These are phyloP conservation scores for Phytophthora tentaculata DNA, from an alignment of 352 stramenopile genomes.

Conservation along the genomic window DNA sequence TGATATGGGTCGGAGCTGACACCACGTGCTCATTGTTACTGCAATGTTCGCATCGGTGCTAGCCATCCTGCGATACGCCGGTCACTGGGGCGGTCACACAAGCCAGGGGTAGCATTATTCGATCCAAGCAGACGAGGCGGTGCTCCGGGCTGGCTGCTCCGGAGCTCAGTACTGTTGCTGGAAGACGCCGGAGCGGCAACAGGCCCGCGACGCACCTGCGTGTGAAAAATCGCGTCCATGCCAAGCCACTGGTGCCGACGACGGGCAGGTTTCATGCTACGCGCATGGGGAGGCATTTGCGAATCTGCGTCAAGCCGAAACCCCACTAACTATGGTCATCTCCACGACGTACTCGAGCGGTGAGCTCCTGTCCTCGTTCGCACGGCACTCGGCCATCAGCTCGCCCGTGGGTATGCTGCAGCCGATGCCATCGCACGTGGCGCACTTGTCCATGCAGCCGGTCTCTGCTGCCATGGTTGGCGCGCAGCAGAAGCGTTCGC, in stretches of 20 bases:
- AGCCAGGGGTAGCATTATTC: neutral
- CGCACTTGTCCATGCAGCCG: conserved; percentile 26
- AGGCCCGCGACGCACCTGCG: conserved; percentile 20
- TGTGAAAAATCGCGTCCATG: conserved; percentile 22
- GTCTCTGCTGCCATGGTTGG: conserved; percentile 10
- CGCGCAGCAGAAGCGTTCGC: conserved; percentile 50
- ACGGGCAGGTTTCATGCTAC: conserved; percentile 2
- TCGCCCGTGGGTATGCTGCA: conserved; percentile 20
- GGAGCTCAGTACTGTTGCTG: conserved; percentile 20
- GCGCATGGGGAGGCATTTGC: conserved; percentile 33
- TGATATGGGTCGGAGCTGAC: neutral
- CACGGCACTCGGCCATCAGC: conserved; percentile 13
- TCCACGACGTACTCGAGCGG: conserved; percentile 38
- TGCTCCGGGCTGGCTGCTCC: conserved; percentile 10
- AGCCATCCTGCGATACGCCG: conserved; percentile 2
- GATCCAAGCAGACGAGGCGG: conserved; percentile 14
- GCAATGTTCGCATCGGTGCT: neutral
- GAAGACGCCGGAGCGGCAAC: conserved; percentile 17
- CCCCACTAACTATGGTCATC: conserved; percentile 30
- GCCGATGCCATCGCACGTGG: conserved; percentile 22
- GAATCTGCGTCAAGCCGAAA: conserved; percentile 35
- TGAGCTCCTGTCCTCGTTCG: conserved; percentile 40
- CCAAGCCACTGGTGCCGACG: conserved; percentile 7
- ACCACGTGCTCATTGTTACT: no score
- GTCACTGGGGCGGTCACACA: conserved; percentile 5